Evolutionary conservation across 2,329 filamentous ascomycete species (phyloP), one percentile per base, ranked within the genome.

Genomic region (Fusarium proliferatum): DNA sequence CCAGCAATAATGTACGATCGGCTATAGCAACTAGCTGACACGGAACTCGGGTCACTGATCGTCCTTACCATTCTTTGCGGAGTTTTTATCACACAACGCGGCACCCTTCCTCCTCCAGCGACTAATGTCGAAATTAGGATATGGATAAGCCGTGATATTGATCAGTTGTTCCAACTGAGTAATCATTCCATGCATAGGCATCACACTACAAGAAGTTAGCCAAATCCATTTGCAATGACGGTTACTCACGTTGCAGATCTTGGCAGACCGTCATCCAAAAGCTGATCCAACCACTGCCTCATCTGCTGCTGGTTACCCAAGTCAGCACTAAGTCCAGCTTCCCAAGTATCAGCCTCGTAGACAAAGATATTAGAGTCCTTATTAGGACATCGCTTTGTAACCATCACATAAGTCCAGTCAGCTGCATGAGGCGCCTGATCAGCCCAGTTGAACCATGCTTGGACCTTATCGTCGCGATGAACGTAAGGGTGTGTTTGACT

Each of bases 381-480:
- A 19, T 13, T 6, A 5, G 61, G 36, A n/a, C 57, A 62, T 26
- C 12, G 9, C 21, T 62, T 19, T 2, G 65, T 73, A 7, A 72
- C 13, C 15, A 73, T 46, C 3, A 67, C 65, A 21, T 73, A 73
- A 3, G 65, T 58, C 69, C 61, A 73, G 52, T 73, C 69, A 6
- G 36, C 33, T 3, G 65, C 58, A 9, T 73, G 61, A 1, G 71
- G 55, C 19, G 53, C 53, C 17, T 73, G 65, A 1, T 67, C 38
- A 19, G 61, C 48, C 69, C 71, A 70, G 9, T 70, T 28, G 30
- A 73, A 73, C 61, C 71, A 73, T 2, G 69, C 65, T 13, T 57
- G 43, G 17, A 59, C 30, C 1, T 66, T 67, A 10, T 26, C 28
- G 19, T 70, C 61, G 16, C 28, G 48, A 10, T 73, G 61, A 3